Evolutionary conservation across 2,329 filamentous ascomycete species (phyloP), one percentile per base, ranked within the genome.

Genomic region (Fusarium sp.): DNA sequence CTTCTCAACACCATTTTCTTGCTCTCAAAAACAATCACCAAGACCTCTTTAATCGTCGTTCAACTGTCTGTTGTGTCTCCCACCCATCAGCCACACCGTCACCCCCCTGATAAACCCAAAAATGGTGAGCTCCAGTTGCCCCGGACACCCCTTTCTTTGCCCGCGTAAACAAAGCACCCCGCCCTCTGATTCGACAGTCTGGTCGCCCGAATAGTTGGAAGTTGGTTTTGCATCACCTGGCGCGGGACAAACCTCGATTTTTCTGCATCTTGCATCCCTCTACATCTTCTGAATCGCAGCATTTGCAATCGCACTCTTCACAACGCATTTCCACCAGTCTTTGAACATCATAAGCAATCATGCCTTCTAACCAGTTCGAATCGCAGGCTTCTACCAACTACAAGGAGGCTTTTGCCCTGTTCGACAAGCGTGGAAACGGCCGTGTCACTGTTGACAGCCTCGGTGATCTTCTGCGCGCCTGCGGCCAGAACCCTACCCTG

Each of bases 391-490:
- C 88, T 67, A 98, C 95, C 85, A 98, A 99, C 91, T 99, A 98
- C 93, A 98, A 98, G 88, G 96, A 99, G 91, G 96, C 96, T 75
- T 99, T 99, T 84, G 95, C 95, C 77, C 92, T 99, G 81, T 99
- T 98, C 87, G 96, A 99, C 88, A 98, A 98, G 91, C 95, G 96
- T 82, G 96, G 96, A 79, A 97, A 93, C 80, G 95, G 95, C 79
- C 95, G 95, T 76, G 96, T 98, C 74, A 84, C 92, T 40, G 86
- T 95, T 80, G 92, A 95, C 73, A 92, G 91, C 71, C 89, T 99
- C 59, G 96, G 96, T 74, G 96, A 99, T 81, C 88, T 99, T 65
- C 90, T 99, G 73, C 92, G 96, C 79, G 96, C 96, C 57, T 99
- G 96, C 80, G 96, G 96, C 48, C 96, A 99, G 86, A 99, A 99